A percentile compares a stretch with the other conserved stretches of the same genome.
phyloP scores from a whole-genome alignment of 495 filamentous ascomycete genomes.

The Apiosordaria backusii region DNA sequence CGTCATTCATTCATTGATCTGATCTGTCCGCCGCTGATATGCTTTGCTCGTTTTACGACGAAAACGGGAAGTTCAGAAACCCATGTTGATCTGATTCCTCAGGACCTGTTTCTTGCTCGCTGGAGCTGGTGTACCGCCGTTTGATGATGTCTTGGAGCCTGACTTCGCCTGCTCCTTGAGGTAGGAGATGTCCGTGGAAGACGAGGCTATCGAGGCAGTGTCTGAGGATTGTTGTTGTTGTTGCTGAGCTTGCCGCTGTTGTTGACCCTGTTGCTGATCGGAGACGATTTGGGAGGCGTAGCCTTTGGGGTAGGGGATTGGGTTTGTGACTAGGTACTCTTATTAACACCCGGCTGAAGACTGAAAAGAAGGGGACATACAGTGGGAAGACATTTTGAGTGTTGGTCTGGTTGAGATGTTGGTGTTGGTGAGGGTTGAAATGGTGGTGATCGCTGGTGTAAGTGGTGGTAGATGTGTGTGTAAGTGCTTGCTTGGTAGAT shows the following conservation, averaged over 20 bases:
- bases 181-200: slow-evolving; percentile 20
- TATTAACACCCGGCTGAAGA: neutral
- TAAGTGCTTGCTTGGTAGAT: neutral
- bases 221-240: slow-evolving; percentile 2
- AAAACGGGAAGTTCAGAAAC: too few species aligned
- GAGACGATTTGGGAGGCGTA: slow-evolving; percentile 2
- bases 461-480: neutral
- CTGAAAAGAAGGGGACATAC: neutral
- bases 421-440: neutral
- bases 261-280: neutral
- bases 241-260: neutral
- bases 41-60: too few species aligned
- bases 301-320: neutral
- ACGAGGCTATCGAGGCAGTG: slow-evolving; percentile 16
- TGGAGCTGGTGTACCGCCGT: neutral
- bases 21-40: too few species aligned
- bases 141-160: neutral
- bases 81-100: slow-evolving; percentile 25
- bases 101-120: slow-evolving; percentile 11
- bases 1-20: too few species aligned
- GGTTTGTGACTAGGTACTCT: neutral
- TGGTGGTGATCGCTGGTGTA: neutral
- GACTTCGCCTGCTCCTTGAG: slow-evolving; percentile 15
- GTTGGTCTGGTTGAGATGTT: neutral
- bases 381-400: neutral